Conservation (phyloP, 2,329 filamentous ascomycete species). For the Penicillium sp. region DNA sequence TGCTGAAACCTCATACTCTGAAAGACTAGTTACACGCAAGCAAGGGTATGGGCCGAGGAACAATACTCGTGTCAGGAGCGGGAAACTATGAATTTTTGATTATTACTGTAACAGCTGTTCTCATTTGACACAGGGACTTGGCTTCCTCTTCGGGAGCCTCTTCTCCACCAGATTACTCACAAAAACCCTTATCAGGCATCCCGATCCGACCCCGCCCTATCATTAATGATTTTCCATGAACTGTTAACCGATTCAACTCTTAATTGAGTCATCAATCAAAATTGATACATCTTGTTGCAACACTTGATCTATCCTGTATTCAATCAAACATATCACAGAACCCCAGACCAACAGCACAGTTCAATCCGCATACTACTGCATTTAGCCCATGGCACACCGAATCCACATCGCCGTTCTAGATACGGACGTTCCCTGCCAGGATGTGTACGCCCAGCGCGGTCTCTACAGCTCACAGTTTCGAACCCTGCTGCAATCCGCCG, state of each 20-base stretch:
- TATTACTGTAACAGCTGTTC: not conserved
- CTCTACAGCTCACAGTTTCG: constrained; percentile 40
- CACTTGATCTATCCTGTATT: not conserved
- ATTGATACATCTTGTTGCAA: not conserved
- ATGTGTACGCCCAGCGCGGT: constrained; percentile 33
- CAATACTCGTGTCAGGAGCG: too few relatives aligned
- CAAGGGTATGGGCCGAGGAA: too few relatives aligned
- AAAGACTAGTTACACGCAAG: too few relatives aligned
- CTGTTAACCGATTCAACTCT: not conserved
- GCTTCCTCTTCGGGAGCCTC: constrained; percentile 14
- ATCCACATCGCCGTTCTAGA: constrained; percentile 40
- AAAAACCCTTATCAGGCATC: constrained; percentile 19
- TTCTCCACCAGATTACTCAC: constrained; percentile 21
- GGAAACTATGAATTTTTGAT: too few relatives aligned
- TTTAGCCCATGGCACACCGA: constrained; percentile 14
- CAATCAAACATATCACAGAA: not conserved
- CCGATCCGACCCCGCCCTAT: constrained; percentile 13
- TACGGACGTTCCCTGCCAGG: constrained; percentile 35
- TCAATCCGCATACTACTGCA: not conserved
- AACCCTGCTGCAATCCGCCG: constrained; percentile 31
- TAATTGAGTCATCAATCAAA: not conserved
- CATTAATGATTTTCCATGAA: not conserved
- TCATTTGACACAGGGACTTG: constrained; percentile 10
- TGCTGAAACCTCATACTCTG: too few relatives aligned
- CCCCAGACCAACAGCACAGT: not conserved